A percentile compares a stretch with the other conserved stretches of the same genome.
Conservation (phyloP, 1,284 basidiomycete genomes). For the Agroathelia rolfsii region DNA sequence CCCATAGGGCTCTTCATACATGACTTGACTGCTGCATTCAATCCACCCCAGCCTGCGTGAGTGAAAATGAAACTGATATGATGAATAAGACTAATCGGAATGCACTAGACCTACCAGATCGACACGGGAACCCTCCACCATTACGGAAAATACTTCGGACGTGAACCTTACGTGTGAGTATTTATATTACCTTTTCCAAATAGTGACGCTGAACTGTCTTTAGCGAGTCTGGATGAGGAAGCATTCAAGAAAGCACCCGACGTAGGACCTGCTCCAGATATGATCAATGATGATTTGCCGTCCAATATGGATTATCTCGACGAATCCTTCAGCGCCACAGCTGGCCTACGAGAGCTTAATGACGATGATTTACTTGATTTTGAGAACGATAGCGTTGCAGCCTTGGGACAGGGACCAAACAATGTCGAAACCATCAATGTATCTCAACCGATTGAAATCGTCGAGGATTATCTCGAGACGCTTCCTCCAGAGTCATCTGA, state of each 20-base stretch:
- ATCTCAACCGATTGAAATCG: conserved; percentile 50
- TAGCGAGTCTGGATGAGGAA: conserved; percentile 76
- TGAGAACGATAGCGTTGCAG: conserved; percentile 32
- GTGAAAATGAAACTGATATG: conserved; percentile 6
- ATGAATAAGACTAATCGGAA: conserved; percentile 6
- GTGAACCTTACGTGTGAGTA: conserved; percentile 28
- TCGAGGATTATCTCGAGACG: conserved; percentile 67
- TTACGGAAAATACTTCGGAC: too few relatives aligned
- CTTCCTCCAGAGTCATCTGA: conserved; percentile 45
- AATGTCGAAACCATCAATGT: conserved; percentile 83
- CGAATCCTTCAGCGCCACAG: conserved; percentile 67
- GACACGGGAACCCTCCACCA: too few relatives aligned
- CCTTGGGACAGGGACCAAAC: conserved; percentile 15
- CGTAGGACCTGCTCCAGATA: conserved; percentile 70
- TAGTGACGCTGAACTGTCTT: conserved; percentile 7
- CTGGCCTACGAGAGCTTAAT: conserved; percentile 59
- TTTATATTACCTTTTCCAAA: conserved; percentile 11
- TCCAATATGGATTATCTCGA: conserved; percentile 84
- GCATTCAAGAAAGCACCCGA: conserved; percentile 73
- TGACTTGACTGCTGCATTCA: conserved; percentile 35
- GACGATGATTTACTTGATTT: conserved; percentile 67
- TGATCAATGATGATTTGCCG: conserved; percentile 88
- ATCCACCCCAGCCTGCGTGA: conserved; percentile 15
- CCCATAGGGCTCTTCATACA: conserved; percentile 42
- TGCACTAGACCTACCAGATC: too few relatives aligned